A percentile compares a stretch with the other conserved stretches of the same genome.
These are phyloP conservation scores for Myxozyma kluyveri DNA, from an alignment of 805 yeast species.

Conservation along the genomic window DNA sequence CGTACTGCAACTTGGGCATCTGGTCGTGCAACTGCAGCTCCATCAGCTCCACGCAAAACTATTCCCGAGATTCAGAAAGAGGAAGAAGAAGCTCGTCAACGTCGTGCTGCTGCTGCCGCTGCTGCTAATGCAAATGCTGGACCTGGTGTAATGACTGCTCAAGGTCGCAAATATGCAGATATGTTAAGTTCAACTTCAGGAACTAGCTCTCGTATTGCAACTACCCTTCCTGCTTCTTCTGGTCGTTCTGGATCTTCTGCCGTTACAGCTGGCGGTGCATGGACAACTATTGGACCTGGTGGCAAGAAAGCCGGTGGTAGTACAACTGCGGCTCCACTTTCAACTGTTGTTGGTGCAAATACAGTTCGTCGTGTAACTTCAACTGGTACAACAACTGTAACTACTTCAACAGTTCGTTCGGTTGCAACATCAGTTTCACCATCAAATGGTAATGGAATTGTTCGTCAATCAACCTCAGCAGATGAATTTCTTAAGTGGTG, in stretches of 20 bases:
- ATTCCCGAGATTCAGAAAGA: constrained; percentile 42
- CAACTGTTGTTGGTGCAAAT: constrained; percentile 1
- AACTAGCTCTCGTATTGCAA: background rate
- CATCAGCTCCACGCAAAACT: constrained; percentile 35
- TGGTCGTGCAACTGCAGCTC: constrained; percentile 24
- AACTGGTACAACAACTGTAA: background rate
- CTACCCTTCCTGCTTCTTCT: background rate
- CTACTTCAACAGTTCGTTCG: background rate
- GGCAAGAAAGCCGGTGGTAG: constrained; percentile 56
- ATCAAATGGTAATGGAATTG: constrained; percentile 1
- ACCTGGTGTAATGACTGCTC: constrained; percentile 17
- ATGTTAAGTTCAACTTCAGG: constrained; percentile 11
- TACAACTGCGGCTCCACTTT: background rate
- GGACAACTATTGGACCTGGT: constrained; percentile 55
- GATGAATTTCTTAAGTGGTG: constrained; percentile 46
- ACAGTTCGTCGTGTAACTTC: background rate
- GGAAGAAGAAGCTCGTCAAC: constrained; percentile 33
- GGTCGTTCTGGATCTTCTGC: constrained; percentile 1
- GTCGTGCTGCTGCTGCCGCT: constrained; percentile 14
- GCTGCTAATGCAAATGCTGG: constrained; percentile 8
- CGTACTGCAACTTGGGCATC: constrained; percentile 34
- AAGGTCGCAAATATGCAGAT: constrained; percentile 20
- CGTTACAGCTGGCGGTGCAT: constrained; percentile 25
- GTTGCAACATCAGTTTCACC: background rate
- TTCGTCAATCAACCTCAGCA: constrained; percentile 22